Conservation (phyloP, 2,329 filamentous ascomycete genomes). For the Neophaeococcomyces aloes region DNA sequence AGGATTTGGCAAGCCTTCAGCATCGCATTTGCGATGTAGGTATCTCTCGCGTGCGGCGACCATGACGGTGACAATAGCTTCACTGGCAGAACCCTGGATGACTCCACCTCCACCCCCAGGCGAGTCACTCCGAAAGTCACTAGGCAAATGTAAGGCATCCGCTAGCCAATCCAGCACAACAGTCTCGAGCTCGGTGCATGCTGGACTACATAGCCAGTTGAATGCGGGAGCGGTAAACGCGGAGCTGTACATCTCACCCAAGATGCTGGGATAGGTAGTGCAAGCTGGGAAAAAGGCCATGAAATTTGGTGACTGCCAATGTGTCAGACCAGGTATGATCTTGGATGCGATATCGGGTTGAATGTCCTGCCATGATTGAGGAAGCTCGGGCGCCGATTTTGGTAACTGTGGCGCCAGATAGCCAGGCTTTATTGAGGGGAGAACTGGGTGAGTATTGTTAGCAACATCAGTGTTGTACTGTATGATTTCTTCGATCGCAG, state of each 20-base stretch:
- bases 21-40: conserved; percentile 49
- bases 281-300: conserved; percentile 90
- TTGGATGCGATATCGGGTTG: conserved; percentile 72
- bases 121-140: conserved; percentile 61
- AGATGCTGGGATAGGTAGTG: conserved; percentile 68
- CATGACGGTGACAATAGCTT: conserved; percentile 77
- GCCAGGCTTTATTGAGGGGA: conserved; percentile 70
- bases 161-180: conserved; percentile 88
- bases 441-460: conserved; percentile 49
- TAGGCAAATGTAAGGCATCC: conserved; percentile 60
- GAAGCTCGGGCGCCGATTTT: conserved; percentile 51
- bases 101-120: conserved; percentile 65
- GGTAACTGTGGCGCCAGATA: conserved; percentile 77
- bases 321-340: conserved; percentile 84
- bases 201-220: conserved; percentile 93
- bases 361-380: conserved; percentile 66
- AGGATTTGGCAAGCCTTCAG: conserved; percentile 35
- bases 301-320: conserved; percentile 92
- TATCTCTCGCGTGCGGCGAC: conserved; percentile 77
- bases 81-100: conserved; percentile 85
- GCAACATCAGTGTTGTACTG: conserved; percentile 70
- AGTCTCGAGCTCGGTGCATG: conserved; percentile 86
- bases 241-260: conserved; percentile 85
- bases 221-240: conserved; percentile 85
- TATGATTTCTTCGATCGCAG: conserved; percentile 74